Percentiles rank a stretch among this genome's conserved stretches.
Evolutionary conservation across 2,329 filamentous ascomycete species (phyloP).

Genomic region (Dothistroma septosporum): DNA sequence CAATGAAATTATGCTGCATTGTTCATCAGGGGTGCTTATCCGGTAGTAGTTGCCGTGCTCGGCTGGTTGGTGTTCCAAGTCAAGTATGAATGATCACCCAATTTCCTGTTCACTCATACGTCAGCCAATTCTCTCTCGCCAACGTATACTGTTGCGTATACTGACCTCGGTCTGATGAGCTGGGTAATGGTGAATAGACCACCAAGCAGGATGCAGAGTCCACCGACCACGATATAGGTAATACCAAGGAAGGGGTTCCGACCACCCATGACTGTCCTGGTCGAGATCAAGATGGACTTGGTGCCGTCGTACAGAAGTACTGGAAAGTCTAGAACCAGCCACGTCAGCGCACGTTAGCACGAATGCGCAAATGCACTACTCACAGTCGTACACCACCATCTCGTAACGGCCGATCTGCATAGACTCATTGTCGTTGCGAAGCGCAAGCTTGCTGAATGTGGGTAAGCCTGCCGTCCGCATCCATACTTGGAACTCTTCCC

Average conservation of each 20-base stretch:
- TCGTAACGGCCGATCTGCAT: conserved; percentile 72
- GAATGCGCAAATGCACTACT: conserved; percentile 37
- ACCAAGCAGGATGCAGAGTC: conserved; percentile 85
- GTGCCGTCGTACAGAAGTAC: conserved; percentile 75
- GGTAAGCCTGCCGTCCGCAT: conserved; percentile 96
- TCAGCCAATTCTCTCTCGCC: conserved; percentile 9
- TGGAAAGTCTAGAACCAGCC: conserved; percentile 64
- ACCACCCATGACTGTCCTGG: conserved; percentile 86
- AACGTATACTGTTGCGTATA: conserved; percentile 13
- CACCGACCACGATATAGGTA: conserved; percentile 89
- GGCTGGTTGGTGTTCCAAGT: conserved; percentile 82
- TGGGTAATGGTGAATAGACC: conserved; percentile 85
- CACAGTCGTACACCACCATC: conserved; percentile 74
- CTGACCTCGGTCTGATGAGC: conserved; percentile 81
- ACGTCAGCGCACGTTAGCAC: conserved; percentile 17
- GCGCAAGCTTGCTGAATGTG: conserved; percentile 88
- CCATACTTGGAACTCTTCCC: conserved; percentile 94
- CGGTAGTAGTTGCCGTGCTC: conserved; percentile 52
- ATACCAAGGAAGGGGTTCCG: conserved; percentile 95
- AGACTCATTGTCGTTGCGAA: conserved; percentile 67
- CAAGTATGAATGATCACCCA: conserved; percentile 86
- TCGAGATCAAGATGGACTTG: conserved; percentile 86
- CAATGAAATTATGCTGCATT: conserved; percentile 31
- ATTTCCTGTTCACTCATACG: conserved; percentile 60
- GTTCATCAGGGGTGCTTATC: conserved; percentile 35